Evolutionary conservation across 2,329 filamentous ascomycete genomes (phyloP), one percentile per base, ranked within the genome.

Genomic region (Neobulgaria alba): DNA sequence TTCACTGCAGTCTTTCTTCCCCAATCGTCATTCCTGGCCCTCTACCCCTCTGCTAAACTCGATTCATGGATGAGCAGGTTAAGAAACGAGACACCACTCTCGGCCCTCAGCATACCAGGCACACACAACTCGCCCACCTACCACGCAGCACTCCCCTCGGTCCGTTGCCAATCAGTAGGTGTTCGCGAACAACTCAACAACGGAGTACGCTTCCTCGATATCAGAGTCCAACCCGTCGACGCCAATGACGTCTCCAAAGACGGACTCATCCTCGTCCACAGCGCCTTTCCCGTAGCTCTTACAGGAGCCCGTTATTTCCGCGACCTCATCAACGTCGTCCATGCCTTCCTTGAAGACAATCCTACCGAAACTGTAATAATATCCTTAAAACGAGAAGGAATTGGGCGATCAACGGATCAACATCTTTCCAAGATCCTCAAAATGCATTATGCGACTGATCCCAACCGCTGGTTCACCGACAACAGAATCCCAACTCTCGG

Each of bases 51-150:
- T 4, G 73, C 80, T 12, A 72, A 77, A 39, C 73, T 89, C 36
- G 60, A 77, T 47, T 65, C 70, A 39, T 95, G 92, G 92, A 96
- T 96, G 89, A 64, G 70, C 42, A 72, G 79, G 46, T 71, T 96
- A 31, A 69, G 73, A 45, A 76, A 89, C 55, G 72, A 78, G 15
- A 82, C 77, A 38, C 79, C 86, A 1, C 69, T 96, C 3, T 84
- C 85, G 1, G 73, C 82, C 2, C 76, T 98, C 36, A 92, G 84
- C 36, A 92, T 96, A 48, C 92, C 92, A 0, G 92, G 92, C 49
- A 95, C 92, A 0, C 92, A 98, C 69, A 96, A 98, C 66, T 86
- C 85, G 14, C 86, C 92, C 5, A 93, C 89, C 8, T 82, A 77
- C 65, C 73, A 93, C 67, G 73, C 77, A 36, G 89, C 92, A 10